phyloP scores from a whole-genome alignment of 2,329 filamentous ascomycete species.

The Cryphonectria japonica region DNA sequence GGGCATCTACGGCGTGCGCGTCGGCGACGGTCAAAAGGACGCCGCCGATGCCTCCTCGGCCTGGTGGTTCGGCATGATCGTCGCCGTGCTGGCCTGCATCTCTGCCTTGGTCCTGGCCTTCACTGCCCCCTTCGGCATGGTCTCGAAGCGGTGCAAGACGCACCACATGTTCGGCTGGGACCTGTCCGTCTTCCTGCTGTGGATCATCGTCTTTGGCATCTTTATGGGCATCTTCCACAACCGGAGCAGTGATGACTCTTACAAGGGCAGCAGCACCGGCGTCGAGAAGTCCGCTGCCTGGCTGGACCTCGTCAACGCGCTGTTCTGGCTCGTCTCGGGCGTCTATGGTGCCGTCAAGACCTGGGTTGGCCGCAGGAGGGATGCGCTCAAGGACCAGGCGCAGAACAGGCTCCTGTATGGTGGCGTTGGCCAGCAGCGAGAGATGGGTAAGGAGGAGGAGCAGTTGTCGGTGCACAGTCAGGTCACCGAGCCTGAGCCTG shows the following conservation, averaged over 20 bases:
- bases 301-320: slow-evolving; percentile 69
- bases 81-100: slow-evolving; percentile 57
- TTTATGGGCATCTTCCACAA: slow-evolving; percentile 73
- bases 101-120: slow-evolving; percentile 52
- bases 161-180: slow-evolving; percentile 52
- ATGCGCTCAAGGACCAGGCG: slow-evolving; percentile 43
- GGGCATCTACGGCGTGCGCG: slow-evolving; percentile 69
- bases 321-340: slow-evolving; percentile 64
- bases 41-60: slow-evolving; percentile 42
- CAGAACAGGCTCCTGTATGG: slow-evolving; percentile 42
- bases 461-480: background rate
- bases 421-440: background rate
- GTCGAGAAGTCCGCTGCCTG: slow-evolving; percentile 74
- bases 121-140: slow-evolving; percentile 41
- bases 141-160: slow-evolving; percentile 43
- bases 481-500: slow-evolving; percentile 13
- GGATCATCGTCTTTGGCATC: slow-evolving; percentile 71
- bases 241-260: slow-evolving; percentile 55
- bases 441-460: slow-evolving; percentile 11
- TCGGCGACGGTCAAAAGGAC: slow-evolving; percentile 48
- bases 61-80: slow-evolving; percentile 68
- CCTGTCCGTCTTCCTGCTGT: slow-evolving; percentile 50
- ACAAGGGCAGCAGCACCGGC: slow-evolving; percentile 47
- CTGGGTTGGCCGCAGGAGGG: slow-evolving; percentile 46
- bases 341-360: slow-evolving; percentile 47